Evolutionary conservation across 73 alveolate species (phyloP).

Genomic region (Paramecium octaurelia): DNA sequence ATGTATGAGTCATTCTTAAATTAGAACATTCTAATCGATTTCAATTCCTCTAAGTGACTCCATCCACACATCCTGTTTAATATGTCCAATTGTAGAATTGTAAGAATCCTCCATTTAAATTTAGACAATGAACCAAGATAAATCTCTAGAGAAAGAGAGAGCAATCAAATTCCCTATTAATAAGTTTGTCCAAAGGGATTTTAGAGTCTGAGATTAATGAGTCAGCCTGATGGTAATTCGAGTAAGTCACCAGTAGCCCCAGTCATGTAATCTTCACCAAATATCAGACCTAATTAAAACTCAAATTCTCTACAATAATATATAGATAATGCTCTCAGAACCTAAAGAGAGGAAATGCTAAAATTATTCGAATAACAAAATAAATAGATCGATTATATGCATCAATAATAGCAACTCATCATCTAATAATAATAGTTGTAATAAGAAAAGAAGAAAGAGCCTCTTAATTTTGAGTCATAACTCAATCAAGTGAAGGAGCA

Average conservation of each 20-base stretch:
- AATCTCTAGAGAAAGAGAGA: not conserved
- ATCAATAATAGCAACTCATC: not conserved
- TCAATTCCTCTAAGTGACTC: not conserved
- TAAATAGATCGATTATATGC: not conserved
- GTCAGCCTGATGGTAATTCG: not conserved
- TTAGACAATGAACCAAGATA: not conserved
- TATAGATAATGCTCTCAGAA: slow-evolving; percentile 16
- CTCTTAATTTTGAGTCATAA: not conserved
- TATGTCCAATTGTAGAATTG: not conserved
- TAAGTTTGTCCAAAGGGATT: not conserved
- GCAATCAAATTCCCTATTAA: not conserved
- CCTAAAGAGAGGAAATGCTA: slow-evolving; percentile 2
- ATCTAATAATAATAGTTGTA: not conserved
- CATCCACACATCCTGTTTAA: not conserved
- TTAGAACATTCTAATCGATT: slow-evolving; percentile 35
- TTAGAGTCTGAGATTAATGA: not conserved
- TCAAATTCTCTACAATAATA: not conserved
- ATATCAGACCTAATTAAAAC: not conserved
- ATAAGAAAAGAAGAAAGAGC: not conserved
- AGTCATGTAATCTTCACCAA: not conserved
- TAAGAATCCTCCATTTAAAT: not conserved
- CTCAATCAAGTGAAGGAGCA: not conserved
- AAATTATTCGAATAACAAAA: not conserved
- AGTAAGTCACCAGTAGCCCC: not conserved
- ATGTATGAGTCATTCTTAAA: not conserved